Conservation (phyloP, 257 asterid genomes). For the Parsonsia alboflavescens region DNA sequence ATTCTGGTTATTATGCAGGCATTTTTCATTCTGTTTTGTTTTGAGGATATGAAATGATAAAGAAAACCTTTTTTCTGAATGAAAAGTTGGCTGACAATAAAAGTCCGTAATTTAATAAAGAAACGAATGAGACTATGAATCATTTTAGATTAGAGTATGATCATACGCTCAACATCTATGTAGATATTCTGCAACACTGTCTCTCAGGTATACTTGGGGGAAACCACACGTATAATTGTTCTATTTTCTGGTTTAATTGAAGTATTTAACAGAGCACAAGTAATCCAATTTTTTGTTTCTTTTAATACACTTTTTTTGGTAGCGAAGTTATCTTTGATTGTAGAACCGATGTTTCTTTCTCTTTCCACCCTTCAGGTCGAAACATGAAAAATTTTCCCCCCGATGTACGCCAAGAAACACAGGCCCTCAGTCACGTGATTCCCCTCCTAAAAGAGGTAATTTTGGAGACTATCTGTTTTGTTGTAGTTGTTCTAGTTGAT, state of each 20-base stretch:
- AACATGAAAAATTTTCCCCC: slow-evolving; percentile 60
- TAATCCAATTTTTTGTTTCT: not conserved
- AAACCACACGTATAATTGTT: not conserved
- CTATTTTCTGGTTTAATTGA: not conserved
- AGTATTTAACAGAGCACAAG: not conserved
- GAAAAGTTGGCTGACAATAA: not conserved
- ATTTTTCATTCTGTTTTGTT: not conserved
- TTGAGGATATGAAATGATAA: not conserved
- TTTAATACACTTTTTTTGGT: not conserved
- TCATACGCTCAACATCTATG: not conserved
- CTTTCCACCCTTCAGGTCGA: slow-evolving; percentile 43
- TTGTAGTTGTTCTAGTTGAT: not conserved
- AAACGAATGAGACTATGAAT: not conserved
- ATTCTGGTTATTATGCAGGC: not conserved
- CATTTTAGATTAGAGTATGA: not conserved
- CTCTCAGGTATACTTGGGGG: not conserved
- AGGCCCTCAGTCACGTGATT: slow-evolving; percentile 91
- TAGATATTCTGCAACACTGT: not conserved
- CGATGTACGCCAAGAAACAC: slow-evolving; percentile 66
- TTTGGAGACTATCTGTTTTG: not conserved
- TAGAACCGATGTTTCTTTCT: not conserved
- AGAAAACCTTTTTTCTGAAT: not conserved
- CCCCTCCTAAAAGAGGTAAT: slow-evolving; percentile 95
- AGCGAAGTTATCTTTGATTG: not conserved
- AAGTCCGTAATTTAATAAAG: not conserved